Base-by-base conservation (phyloP, 148 eudicot genomes). In the Spergularia bocconei region DNA sequence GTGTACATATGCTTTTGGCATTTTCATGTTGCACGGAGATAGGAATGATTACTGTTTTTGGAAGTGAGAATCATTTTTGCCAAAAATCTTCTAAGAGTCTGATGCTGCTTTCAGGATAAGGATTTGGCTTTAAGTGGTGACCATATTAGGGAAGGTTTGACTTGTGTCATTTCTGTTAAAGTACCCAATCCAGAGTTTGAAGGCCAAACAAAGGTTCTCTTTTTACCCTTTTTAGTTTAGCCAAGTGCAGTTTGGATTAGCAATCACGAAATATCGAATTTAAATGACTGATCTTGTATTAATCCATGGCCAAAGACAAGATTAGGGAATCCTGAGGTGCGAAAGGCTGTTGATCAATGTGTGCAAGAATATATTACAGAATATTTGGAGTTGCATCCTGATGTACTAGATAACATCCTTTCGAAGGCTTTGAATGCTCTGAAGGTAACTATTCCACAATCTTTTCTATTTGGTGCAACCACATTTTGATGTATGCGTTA, bases 131-230 rank as follows among this genome's bases (percentile, higher is more conserved):
- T 95, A 79, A 95, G 97, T 67, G 97, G 97, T 9, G 99, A 95
- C 75, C 97, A 95, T 75, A 90, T 95, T 44, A 84, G 96, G 84
- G 97, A 95, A 84, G 97, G 99, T 70, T 77, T 95, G 69, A 92
- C 97, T 21, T 92, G 96, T 78, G 86, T 95, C 48, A 79, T 95
- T 56, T 95, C 98, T 4, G 98, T 95, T 72, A 95, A 95, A 90
- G 96, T 92, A 78, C 90, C 92, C 39, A 85, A 92, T 83, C 99
- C 99, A 15, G 99, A 95, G 82, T 95, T 95, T 82, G 99, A 92
- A 88, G 98, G 98, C 72, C 98, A 95, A 82, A 95, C 99, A 47
- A 95, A 95, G 99, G 99, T 89, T 79, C 20, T 51, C n/a, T 5
- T 41, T 25, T 51, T 64, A 11, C 50, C 53, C 21, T 48, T 14